Evolutionary conservation across 2,329 filamentous ascomycete genomes (phyloP).

Genomic region (Penicillium sp.): DNA sequence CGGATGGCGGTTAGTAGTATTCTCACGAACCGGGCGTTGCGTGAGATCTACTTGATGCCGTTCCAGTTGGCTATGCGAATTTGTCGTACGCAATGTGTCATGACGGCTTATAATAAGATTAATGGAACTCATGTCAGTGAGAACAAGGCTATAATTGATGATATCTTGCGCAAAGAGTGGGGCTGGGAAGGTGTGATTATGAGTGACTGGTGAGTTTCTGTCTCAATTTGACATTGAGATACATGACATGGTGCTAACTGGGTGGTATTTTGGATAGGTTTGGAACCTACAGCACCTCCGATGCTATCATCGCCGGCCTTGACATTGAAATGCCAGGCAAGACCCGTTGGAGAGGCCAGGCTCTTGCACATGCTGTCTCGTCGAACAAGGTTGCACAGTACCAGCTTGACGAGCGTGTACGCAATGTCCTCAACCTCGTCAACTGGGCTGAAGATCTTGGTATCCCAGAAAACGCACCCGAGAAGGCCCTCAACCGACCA

Average conservation of each 20-base stretch:
- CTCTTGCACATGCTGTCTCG: conserved; percentile 48
- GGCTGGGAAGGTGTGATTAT: conserved; percentile 49
- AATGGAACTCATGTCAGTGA: conserved; percentile 54
- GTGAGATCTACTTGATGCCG: conserved; percentile 65
- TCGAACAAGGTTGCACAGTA: conserved; percentile 60
- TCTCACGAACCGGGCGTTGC: conserved; percentile 55
- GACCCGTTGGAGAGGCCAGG: conserved; percentile 44
- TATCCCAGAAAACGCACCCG: conserved; percentile 57
- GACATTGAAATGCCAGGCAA: conserved; percentile 53
- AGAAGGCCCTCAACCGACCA: conserved; percentile 59
- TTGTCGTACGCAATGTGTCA: conserved; percentile 57
- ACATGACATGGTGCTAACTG: background rate
- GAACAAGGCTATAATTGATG: conserved; percentile 42
- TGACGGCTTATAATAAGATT: conserved; percentile 62
- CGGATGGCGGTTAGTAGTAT: conserved; percentile 46
- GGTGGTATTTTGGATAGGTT: conserved; percentile 33
- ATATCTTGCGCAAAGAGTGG: conserved; percentile 51
- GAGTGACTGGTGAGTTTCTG: conserved; percentile 46
- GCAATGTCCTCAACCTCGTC: conserved; percentile 60
- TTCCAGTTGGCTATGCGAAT: conserved; percentile 64
- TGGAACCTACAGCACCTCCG: conserved; percentile 49
- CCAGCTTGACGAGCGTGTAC: conserved; percentile 60
- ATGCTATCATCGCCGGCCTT: conserved; percentile 48
- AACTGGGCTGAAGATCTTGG: conserved; percentile 58
- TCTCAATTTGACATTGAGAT: too few species aligned